Conservation (phyloP, 2,329 filamentous ascomycete genomes). For the Chaetomiaceae sp. region DNA sequence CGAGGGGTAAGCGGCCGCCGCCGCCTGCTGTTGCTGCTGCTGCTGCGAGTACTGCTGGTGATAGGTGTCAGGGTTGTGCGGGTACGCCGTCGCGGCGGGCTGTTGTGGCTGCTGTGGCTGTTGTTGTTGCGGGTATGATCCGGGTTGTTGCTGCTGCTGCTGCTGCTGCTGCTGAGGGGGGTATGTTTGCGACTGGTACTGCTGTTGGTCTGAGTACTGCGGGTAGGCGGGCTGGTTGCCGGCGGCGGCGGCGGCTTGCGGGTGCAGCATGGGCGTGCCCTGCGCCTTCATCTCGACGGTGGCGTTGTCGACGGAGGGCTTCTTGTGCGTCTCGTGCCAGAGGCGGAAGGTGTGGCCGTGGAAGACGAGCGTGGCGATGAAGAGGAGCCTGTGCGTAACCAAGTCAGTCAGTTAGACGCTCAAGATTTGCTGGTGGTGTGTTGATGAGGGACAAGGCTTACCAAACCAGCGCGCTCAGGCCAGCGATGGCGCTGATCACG, state of each 20-base stretch:
- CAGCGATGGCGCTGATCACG: slow-evolving; percentile 28
- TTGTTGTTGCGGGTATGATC: neutral
- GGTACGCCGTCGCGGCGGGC: slow-evolving; percentile 11
- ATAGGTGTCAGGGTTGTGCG: neutral
- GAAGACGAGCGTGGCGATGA: slow-evolving; percentile 24
- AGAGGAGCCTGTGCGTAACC: slow-evolving; percentile 15
- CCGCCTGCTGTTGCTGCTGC: neutral
- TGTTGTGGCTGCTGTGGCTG: slow-evolving; percentile 12
- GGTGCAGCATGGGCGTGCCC: slow-evolving; percentile 16
- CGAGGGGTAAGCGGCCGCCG: no score
- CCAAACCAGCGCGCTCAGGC: slow-evolving; percentile 27
- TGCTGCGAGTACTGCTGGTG: neutral
- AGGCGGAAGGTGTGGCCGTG: slow-evolving; percentile 27
- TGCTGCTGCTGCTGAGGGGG: slow-evolving; percentile 8
- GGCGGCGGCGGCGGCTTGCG: slow-evolving; percentile 7
- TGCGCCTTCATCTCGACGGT: slow-evolving; percentile 28
- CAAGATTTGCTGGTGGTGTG: neutral
- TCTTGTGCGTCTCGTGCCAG: slow-evolving; percentile 22
- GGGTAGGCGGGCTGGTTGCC: no score
- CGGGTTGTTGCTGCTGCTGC: neutral
- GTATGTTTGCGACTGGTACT: slow-evolving; percentile 17
- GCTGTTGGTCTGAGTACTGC: slow-evolving; percentile 20
- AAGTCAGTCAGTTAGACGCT: neutral
- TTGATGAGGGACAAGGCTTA: slow-evolving; percentile 11
- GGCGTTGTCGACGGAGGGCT: slow-evolving; percentile 18